Conservation (phyloP, 176 grass and related monocot genomes). For the Aegilops bicornis region DNA sequence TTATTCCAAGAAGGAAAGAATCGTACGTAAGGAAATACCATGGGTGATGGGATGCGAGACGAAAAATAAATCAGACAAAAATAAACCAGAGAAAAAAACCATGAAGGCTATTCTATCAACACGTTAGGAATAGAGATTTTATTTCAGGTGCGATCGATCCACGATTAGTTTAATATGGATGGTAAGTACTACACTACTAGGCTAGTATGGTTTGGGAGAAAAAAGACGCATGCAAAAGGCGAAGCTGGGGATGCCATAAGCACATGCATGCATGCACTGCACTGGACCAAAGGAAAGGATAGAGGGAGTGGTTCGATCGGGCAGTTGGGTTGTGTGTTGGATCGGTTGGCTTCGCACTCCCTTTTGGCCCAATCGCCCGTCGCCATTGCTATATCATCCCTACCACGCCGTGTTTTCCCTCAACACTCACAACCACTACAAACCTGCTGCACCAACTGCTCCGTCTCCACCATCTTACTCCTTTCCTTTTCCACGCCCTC, state of each 20-base stretch:
- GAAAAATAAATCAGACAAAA: too few species aligned
- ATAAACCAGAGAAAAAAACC: too few species aligned
- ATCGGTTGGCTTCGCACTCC: conserved; percentile 44
- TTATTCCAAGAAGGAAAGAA: too few species aligned
- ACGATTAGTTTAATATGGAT: not conserved
- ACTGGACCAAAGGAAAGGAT: not conserved
- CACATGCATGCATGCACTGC: not conserved
- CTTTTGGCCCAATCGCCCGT: not conserved
- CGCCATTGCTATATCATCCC: conserved; percentile 30
- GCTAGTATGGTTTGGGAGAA: not conserved
- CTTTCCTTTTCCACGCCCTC: not conserved
- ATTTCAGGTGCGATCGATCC: not conserved
- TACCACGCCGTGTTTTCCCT: not conserved
- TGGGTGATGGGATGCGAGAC: too few species aligned
- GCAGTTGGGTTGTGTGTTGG: conserved; percentile 73
- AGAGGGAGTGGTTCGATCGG: conserved; percentile 64
- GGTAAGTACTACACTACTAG: too few species aligned
- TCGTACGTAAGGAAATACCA: too few species aligned
- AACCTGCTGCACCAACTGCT: not conserved
- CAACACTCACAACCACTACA: not conserved
- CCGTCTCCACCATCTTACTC: not conserved
- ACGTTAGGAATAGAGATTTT: not conserved
- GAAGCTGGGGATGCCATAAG: conserved; percentile 27
- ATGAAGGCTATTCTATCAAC: too few species aligned
- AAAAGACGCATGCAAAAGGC: not conserved